phyloP scores from a whole-genome alignment of 1,284 basidiomycete species.

The Ceratorhiza oryzae-sativae region DNA sequence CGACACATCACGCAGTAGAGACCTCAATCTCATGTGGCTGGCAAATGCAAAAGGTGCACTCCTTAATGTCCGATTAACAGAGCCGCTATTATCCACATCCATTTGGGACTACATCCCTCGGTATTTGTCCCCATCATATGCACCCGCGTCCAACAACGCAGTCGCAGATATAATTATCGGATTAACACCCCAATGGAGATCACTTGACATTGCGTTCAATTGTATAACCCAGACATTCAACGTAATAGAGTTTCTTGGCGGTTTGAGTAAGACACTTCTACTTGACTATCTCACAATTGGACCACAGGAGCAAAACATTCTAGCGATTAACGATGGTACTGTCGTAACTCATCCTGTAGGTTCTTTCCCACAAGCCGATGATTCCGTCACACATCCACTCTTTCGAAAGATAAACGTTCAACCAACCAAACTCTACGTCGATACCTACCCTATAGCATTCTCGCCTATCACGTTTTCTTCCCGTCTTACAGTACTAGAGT shows the following conservation, averaged over 20 bases:
- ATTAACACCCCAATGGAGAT: neutral
- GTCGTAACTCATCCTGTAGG: neutral
- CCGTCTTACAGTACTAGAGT: constrained; percentile 1
- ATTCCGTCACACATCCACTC: neutral
- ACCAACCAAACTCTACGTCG: neutral
- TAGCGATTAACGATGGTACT: neutral
- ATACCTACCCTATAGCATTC: neutral
- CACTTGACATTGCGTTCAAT: neutral
- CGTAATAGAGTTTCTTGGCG: neutral
- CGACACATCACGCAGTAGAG: constrained; percentile 1
- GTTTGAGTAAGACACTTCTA: neutral
- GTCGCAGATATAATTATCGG: neutral
- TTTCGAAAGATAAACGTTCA: constrained; percentile 14
- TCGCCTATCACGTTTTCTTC: neutral
- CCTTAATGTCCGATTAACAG: neutral
- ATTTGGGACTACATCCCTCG: neutral
- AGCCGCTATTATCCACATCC: no score
- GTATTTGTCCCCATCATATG: neutral
- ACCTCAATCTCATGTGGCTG: constrained; percentile 5
- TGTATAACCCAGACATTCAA: neutral
- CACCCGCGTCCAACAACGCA: neutral
- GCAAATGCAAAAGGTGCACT: neutral
- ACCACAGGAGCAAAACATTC: neutral
- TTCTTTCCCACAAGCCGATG: neutral
- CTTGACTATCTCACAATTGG: neutral